phyloP scores from a whole-genome alignment of 2,329 filamentous ascomycete species.

The Colletotrichum orbiculare region DNA sequence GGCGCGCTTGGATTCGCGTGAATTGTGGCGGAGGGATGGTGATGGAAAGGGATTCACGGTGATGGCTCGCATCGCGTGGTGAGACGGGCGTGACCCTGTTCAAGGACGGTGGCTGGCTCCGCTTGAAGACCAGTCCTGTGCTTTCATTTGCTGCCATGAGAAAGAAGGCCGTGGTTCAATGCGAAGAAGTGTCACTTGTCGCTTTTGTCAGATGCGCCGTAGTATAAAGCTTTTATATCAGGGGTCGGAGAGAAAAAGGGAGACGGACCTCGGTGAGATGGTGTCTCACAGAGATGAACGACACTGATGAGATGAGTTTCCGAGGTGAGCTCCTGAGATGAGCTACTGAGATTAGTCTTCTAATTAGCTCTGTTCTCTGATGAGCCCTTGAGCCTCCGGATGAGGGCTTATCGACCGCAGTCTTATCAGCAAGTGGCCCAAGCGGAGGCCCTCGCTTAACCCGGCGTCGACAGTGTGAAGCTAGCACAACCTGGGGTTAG shows the following conservation, averaged over 20 bases:
- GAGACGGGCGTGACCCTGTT: conserved; percentile 22
- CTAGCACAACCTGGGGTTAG: not conserved
- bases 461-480: not conserved
- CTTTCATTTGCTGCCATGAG: conserved; percentile 6
- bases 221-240: not conserved
- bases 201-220: not conserved
- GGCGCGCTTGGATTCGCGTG: conserved; percentile 31
- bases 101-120: not conserved
- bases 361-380: too few relatives aligned
- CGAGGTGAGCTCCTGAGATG: too few relatives aligned
- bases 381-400: too few relatives aligned
- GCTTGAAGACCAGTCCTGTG: conserved; percentile 12
- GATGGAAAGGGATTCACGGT: conserved; percentile 20
- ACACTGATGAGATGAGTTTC: too few relatives aligned
- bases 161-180: conserved; percentile 15
- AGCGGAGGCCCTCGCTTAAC: conserved; percentile 7
- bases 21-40: conserved; percentile 24
- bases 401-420: too few relatives aligned
- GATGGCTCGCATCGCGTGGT: conserved; percentile 20
- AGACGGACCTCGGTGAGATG: not conserved
- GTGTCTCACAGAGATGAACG: too few relatives aligned
- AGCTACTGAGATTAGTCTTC: too few relatives aligned
- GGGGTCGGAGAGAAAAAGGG: not conserved
- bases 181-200: not conserved
- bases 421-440: conserved; percentile 7